Base-by-base conservation (phyloP, 169 alveolate genomes). In the Cryptosporidium ubiquitum region DNA sequence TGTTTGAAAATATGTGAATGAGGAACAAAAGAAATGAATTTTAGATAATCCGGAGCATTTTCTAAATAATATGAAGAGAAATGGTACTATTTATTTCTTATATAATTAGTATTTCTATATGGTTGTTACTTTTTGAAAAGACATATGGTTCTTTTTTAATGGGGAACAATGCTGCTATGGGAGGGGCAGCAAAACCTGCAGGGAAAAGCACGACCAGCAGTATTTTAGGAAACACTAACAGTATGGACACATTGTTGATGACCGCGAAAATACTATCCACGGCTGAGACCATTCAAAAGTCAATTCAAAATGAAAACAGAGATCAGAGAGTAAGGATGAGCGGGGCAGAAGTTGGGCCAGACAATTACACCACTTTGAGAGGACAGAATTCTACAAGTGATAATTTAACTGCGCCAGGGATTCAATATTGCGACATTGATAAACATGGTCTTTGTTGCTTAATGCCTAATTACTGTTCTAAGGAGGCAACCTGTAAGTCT, bases 401-500 rank as follows among this genome's bases (percentile, higher is more conserved):
- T 9, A 68, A 64, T 10, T 7, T 9, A 16, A 40, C 10, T 20
- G 64, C 31, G 3, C 2, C 37, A 5, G 79, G 89, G 14, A 66
- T 61, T 7, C 26, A 16, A 0, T 33, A 39, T 26, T 79, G 89
- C 35, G 42, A 79, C 40, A 31, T 79, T 26, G 89, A 79, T 29
- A 58, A 64, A 18, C 79, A 60, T 39, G 89, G 89, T 23, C 49
- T 79, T 18, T 79, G 89, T 35, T 79, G 89, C 26, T 42, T 79
- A 18, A 79, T 79, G 89, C 89, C 89, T 5, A 79, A 79, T 79
- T 79, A 61, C 66, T 79, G 89, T 33, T 79, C 89, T 23, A 58
- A 58, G 16, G 89, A 79, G n/a, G 89, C 89, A 60, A 64, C 58
- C 1, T 79, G 89, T 29, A 61, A 61, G 20, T 79, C 89, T 5